Evolutionary conservation across 805 yeast genomes (phyloP).

Genomic region (Saturnispora zaruensis): DNA sequence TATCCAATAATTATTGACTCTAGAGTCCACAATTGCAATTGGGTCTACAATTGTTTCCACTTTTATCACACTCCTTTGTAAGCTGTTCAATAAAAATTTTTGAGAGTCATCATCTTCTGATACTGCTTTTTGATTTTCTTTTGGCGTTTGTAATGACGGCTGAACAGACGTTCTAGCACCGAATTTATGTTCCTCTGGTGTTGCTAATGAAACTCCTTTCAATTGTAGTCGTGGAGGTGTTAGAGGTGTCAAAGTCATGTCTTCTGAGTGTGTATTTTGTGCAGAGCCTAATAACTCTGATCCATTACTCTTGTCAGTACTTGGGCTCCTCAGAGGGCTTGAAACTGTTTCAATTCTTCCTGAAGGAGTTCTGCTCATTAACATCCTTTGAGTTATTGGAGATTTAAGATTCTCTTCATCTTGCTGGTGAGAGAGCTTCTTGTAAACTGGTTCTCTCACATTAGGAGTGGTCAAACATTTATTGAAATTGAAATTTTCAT

Average conservation of each 20-base stretch:
- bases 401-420: conserved; percentile 1
- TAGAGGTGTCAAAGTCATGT: background rate
- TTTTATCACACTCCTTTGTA: conserved; percentile 25
- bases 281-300: background rate
- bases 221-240: background rate
- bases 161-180: no score
- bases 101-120: conserved; percentile 11
- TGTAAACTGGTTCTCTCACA: conserved; percentile 8
- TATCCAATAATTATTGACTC: conserved; percentile 49
- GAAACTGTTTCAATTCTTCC: background rate
- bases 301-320: background rate
- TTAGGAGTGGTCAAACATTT: background rate
- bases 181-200: background rate
- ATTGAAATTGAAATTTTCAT: background rate
- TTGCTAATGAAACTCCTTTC: background rate
- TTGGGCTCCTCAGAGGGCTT: background rate
- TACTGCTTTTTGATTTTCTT: background rate
- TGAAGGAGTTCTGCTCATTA: conserved; percentile 8
- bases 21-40: conserved; percentile 18
- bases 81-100: conserved; percentile 24
- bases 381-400: conserved; percentile 5
- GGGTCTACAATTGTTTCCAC: conserved; percentile 27
- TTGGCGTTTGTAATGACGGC: background rate
- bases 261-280: background rate
- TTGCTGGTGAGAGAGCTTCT: background rate